Percentiles rank a stretch among this genome's conserved stretches.
These are phyloP conservation scores for Fusarium incarnatum DNA, from an alignment of 2,329 filamentous ascomycete genomes.

Conservation along the genomic window DNA sequence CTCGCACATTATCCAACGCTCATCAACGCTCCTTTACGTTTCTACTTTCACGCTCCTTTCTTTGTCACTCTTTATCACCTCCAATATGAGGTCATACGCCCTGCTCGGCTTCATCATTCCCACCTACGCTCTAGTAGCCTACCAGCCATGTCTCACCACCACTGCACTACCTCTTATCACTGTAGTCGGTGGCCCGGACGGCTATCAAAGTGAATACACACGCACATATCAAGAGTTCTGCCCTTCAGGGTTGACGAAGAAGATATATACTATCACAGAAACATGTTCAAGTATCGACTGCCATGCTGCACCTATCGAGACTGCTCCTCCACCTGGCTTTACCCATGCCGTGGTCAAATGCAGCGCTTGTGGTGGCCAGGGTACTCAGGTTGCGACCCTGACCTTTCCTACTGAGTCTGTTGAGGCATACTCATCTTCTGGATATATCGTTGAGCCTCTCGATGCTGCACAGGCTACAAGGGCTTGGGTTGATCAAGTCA, in stretches of 20 bases:
- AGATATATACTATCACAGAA: conserved; percentile 6
- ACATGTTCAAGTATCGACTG: conserved; percentile 11
- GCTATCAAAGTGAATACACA: conserved; percentile 2
- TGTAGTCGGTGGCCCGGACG: background rate
- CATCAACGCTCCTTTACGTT: background rate
- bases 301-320: background rate
- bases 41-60: background rate
- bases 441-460: conserved; percentile 5
- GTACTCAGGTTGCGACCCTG: conserved; percentile 2
- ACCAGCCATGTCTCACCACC: conserved; percentile 2
- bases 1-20: too few species aligned
- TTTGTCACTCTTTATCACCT: background rate
- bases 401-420: conserved; percentile 11
- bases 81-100: background rate
- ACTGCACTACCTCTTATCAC: background rate
- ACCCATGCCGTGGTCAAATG: conserved; percentile 16
- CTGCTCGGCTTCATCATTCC: background rate
- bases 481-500: background rate
- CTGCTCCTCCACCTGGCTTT: conserved; percentile 14
- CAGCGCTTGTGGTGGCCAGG: background rate
- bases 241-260: background rate
- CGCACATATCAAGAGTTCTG: conserved; percentile 16
- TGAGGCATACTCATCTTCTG: conserved; percentile 19
- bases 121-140: background rate
- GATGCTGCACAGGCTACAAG: background rate